phyloP scores from a whole-genome alignment of 805 yeast genomes.

The Saccharomycopsis javanensis region DNA sequence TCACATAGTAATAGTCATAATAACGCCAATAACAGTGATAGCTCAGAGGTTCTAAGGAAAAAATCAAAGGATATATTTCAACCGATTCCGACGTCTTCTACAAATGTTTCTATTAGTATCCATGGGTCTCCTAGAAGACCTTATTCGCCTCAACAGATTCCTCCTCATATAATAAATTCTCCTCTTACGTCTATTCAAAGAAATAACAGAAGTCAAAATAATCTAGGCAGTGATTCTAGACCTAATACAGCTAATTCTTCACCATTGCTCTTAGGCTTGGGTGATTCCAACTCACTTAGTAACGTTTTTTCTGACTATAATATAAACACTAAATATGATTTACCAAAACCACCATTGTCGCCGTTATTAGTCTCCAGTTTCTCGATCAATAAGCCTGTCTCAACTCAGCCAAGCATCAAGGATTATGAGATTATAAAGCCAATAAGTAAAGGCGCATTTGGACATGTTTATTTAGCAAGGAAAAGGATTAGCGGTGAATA shows the following conservation, averaged over 20 bases:
- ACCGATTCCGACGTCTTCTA: conserved; percentile 1
- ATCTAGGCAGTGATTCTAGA: conserved; percentile 20
- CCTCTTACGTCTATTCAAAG: conserved; percentile 57
- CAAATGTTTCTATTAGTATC: not conserved
- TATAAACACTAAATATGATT: conserved; percentile 6
- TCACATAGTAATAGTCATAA: not conserved
- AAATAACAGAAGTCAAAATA: conserved; percentile 26
- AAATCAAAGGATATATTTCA: conserved; percentile 20
- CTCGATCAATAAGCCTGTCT: conserved; percentile 36
- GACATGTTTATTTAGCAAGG: conserved; percentile 82
- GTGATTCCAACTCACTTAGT: conserved; percentile 20
- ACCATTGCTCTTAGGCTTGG: conserved; percentile 45
- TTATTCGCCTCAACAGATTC: conserved; percentile 42
- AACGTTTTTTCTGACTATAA: conserved; percentile 15
- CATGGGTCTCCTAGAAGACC: conserved; percentile 42
- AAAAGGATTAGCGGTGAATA: conserved; percentile 85
- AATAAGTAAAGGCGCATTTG: conserved; percentile 95
- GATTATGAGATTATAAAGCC: conserved; percentile 91
- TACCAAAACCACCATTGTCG: conserved; percentile 57
- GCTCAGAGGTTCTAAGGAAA: conserved; percentile 13
- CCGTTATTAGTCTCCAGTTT: conserved; percentile 67
- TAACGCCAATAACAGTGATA: conserved; percentile 18
- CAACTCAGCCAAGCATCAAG: conserved; percentile 53
- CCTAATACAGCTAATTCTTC: conserved; percentile 31
- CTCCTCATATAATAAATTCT: conserved; percentile 34